These are phyloP conservation scores for Claviceps sp. DNA, from an alignment of 2,329 filamentous ascomycete species.

Conservation along the genomic window DNA sequence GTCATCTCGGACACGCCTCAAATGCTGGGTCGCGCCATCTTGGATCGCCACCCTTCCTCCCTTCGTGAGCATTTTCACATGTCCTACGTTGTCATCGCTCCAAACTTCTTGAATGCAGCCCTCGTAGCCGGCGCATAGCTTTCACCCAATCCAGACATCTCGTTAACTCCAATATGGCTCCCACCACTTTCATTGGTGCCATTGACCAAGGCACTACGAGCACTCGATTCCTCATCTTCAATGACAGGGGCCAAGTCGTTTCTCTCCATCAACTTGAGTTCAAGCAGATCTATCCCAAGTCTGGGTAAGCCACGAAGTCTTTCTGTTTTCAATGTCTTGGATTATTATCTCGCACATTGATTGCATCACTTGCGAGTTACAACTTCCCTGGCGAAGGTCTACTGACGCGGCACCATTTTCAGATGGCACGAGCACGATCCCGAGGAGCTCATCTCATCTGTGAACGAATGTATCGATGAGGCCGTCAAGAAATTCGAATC, in stretches of 20 bases:
- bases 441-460: conserved; percentile 56
- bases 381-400: not conserved
- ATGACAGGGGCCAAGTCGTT: conserved; percentile 53
- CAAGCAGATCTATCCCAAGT: conserved; percentile 58
- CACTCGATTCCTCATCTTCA: conserved; percentile 67
- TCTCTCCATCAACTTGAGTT: conserved; percentile 66
- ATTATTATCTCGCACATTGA: not conserved
- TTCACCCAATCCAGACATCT: not conserved
- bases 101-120: conserved; percentile 2
- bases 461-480: conserved; percentile 62
- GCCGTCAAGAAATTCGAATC: conserved; percentile 56
- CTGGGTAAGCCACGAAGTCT: conserved; percentile 40
- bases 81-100: too few relatives aligned
- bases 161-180: conserved; percentile 17
- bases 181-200: conserved; percentile 49
- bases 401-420: conserved; percentile 4
- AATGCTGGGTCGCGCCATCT: too few relatives aligned
- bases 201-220: conserved; percentile 74
- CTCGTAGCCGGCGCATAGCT: conserved; percentile 4
- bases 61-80: too few relatives aligned
- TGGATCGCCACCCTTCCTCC: too few relatives aligned
- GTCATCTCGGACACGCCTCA: too few relatives aligned
- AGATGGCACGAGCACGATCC: conserved; percentile 84
- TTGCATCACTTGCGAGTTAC: not conserved
- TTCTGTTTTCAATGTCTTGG: not conserved